Evolutionary conservation across 2,329 filamentous ascomycete species (phyloP), one percentile per base, ranked within the genome.

Genomic region (Colletotrichum acutatum): DNA sequence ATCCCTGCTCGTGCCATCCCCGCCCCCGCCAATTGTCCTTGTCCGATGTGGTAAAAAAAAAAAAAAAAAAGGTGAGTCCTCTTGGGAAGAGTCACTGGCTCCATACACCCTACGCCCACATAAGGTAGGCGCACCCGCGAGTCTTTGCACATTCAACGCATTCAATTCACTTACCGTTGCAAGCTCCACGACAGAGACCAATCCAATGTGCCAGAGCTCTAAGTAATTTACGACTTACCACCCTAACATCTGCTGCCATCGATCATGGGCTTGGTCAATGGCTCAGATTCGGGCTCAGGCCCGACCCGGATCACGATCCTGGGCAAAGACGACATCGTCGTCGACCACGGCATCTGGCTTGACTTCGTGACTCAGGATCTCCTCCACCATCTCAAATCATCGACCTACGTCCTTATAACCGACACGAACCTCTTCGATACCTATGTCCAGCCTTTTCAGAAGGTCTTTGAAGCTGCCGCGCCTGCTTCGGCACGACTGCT

Each of bases 391-490:
- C 87, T 97, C 74, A 84, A 89, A 63, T 97, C 95, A 24, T 97
- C 95, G 22, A 98, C 96, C 74, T 99, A 98, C 82, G 93, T 98
- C 71, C 92, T 99, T 74, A 94, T 99, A 79, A 98, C 97, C 82
- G 97, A 99, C 84, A 97, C 95, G 58, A 98, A 98, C 81, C 90
- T 99, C 74, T 90, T 90, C 74, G 88, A 92, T 26, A 89, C 92
- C 78, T 98, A 98, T 83, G 92, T 95, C 0, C 91, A 94, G n/a
- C 81, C 86, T 32, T 98, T 99, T 83, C 84, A 91, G 80, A 68
- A 80, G 24, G 78, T 76, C 1, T 85, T 86, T 64, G 75, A 82
- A 22, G 61, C 76, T 4, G 75, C 79, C 8, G 77, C 80, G 34
- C 70, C 74, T 78, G 87, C 62, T 80, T 84, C 68, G 61, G 89